Percentiles rank a stretch among this genome's conserved stretches.
Evolutionary conservation across 1,284 basidiomycete genomes (phyloP).

Genomic region (Stygiomarasmius scandens): DNA sequence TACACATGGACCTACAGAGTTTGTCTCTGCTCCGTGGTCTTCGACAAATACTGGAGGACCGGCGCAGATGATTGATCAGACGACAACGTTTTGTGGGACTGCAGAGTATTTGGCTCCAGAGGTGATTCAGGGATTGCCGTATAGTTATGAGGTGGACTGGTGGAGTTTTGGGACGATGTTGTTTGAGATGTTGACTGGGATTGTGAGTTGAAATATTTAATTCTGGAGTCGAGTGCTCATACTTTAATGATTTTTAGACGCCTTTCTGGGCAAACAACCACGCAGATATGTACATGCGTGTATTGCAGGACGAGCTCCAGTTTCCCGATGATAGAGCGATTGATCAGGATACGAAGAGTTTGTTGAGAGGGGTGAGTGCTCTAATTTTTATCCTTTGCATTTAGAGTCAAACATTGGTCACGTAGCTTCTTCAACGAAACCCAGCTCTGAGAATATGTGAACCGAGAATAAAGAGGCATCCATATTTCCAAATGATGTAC

Average conservation of each 20-base stretch:
- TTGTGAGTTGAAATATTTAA: constrained; percentile 55
- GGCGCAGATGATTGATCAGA: constrained; percentile 55
- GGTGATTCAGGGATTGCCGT: constrained; percentile 88
- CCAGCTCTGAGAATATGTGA: constrained; percentile 90
- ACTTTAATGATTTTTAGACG: constrained; percentile 53
- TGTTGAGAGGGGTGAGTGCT: constrained; percentile 85
- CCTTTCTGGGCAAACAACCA: constrained; percentile 95
- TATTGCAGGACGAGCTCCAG: constrained; percentile 84
- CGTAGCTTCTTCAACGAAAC: constrained; percentile 87
- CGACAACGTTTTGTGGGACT: constrained; percentile 87
- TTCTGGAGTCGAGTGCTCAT: neutral
- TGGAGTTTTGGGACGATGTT: constrained; percentile 98
- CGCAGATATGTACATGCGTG: constrained; percentile 92
- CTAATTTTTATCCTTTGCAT: constrained; percentile 7
- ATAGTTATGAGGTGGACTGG: constrained; percentile 96
- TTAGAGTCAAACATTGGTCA: constrained; percentile 18
- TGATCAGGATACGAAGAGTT: constrained; percentile 92
- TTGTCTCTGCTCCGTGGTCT: constrained; percentile 50
- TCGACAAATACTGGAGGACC: constrained; percentile 39
- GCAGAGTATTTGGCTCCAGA: constrained; percentile 95
- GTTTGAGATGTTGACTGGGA: constrained; percentile 91
- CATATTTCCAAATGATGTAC: constrained; percentile 95
- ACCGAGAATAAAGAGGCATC: constrained; percentile 90
- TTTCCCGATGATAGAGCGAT: constrained; percentile 90
- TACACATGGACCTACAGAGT: constrained; percentile 36